Evolutionary conservation across 495 filamentous ascomycete genomes (phyloP), one percentile per base, ranked within the genome.

Genomic region (Daldinia bambusicola): DNA sequence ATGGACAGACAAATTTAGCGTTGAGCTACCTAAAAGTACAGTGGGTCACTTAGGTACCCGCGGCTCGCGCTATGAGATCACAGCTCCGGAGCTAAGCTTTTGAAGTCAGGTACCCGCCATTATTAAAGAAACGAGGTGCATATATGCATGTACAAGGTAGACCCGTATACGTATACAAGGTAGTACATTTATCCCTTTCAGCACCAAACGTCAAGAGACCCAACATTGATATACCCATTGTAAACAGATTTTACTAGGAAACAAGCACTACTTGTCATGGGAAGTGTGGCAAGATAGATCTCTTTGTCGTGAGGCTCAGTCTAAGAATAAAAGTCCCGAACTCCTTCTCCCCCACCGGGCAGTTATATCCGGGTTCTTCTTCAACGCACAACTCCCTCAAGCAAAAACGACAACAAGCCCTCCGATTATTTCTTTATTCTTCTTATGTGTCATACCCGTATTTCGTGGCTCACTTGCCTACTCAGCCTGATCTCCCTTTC

Each of bases 1-100:
- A 55, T 31, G n/a, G 37, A 34, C n/a, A 55, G 37, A 34, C n/a
- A 55, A 45, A 66, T 57, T 58, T 58, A 45, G 48, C 20, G 31
- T 31, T 52, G n/a, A n/a, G n/a, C n/a, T n/a, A n/a, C n/a, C n/a
- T n/a, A n/a, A n/a, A n/a, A 18, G 36, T 32, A 14, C 20, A 26
- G 52, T 51, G 45, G 40, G 41, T 62, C 52, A 69, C 57, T n/a
- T n/a, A n/a, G n/a, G n/a, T 53, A 16, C 26, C 26, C 26, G 13
- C 26, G 2, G 13, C 2, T 22, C n/a, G 53, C 37, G 4, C 31
- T 56, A 32, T 37, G 32, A 34, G 53, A 18, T 56, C 53, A 56
- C 16, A 56, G 14, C 30, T 18, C 52, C 1, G 3, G 14, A 48
- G 43, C 43, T 48, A 22, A 48, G n/a, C 16, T 48, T 48, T 18